Evolutionary conservation across 495 filamentous ascomycete genomes (phyloP).

Genomic region (Aspergillus taichungensis): DNA sequence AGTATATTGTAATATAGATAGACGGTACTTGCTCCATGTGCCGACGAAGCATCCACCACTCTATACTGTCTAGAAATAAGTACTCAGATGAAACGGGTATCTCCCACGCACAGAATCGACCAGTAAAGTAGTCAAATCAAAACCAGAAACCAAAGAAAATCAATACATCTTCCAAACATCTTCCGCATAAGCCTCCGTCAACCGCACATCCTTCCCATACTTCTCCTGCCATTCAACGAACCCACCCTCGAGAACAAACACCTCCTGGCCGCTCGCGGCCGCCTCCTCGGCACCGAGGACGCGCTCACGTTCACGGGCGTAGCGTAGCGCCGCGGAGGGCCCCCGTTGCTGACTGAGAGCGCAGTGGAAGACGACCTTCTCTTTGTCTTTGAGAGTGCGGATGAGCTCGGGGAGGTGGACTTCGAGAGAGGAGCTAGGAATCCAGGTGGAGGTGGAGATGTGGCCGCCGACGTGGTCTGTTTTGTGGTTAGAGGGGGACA

Average conservation of each 20-base stretch:
- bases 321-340: conserved; percentile 36
- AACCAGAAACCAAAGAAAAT: conserved; percentile 3
- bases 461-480: conserved; percentile 89
- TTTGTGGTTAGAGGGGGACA: not conserved
- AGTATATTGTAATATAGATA: not conserved
- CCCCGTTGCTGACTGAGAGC: conserved; percentile 80
- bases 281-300: conserved; percentile 21
- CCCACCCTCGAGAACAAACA: conserved; percentile 75
- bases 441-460: conserved; percentile 63
- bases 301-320: conserved; percentile 34
- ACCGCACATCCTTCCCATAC: conserved; percentile 63
- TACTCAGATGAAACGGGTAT: too few relatives aligned
- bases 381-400: conserved; percentile 64
- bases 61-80: not conserved
- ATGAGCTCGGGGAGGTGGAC: conserved; percentile 72
- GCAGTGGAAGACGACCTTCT: conserved; percentile 91
- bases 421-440: conserved; percentile 65
- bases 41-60: too few relatives aligned
- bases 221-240: conserved; percentile 90
- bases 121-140: conserved; percentile 10
- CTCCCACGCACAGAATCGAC: not conserved
- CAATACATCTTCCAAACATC: conserved; percentile 72
- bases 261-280: conserved; percentile 48
- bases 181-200: conserved; percentile 80
- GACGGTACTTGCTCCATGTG: too few relatives aligned